These are phyloP conservation scores for Starmerella khaoyaiensis DNA, from an alignment of 805 yeast species.

Conservation along the genomic window DNA sequence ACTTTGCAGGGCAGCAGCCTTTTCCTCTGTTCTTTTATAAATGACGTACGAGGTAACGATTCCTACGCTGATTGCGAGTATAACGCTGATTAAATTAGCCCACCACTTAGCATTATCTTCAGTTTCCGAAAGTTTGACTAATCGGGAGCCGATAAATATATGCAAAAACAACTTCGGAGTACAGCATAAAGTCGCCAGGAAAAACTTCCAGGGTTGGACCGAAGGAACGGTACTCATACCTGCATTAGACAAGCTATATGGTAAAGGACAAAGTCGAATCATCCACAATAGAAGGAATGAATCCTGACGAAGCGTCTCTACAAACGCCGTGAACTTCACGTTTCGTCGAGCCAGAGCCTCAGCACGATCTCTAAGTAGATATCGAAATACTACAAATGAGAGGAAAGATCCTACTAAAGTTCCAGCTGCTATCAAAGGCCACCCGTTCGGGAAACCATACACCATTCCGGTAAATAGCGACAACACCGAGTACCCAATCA, in stretches of 20 bases:
- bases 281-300: constrained; percentile 54
- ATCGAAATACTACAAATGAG: constrained; percentile 60
- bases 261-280: constrained; percentile 79
- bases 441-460: constrained; percentile 70
- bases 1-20: constrained; percentile 22
- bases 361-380: constrained; percentile 45
- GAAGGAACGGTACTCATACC: constrained; percentile 83
- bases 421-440: constrained; percentile 59
- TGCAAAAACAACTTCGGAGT: constrained; percentile 74
- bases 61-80: constrained; percentile 44
- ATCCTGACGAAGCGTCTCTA: constrained; percentile 60
- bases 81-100: constrained; percentile 50
- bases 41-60: constrained; percentile 52
- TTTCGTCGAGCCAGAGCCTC: constrained; percentile 45
- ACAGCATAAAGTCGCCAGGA: constrained; percentile 57
- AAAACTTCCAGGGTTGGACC: constrained; percentile 46
- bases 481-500: constrained; percentile 66
- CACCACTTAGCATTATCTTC: constrained; percentile 39
- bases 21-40: constrained; percentile 37
- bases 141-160: constrained; percentile 62
- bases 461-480: constrained; percentile 63
- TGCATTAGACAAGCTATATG: constrained; percentile 84
- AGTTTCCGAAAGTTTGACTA: constrained; percentile 50
- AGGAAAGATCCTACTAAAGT: constrained; percentile 60
- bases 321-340: constrained; percentile 57